Base-by-base conservation (phyloP, 352 stramenopile species). In the Aphanomyces invadans region DNA sequence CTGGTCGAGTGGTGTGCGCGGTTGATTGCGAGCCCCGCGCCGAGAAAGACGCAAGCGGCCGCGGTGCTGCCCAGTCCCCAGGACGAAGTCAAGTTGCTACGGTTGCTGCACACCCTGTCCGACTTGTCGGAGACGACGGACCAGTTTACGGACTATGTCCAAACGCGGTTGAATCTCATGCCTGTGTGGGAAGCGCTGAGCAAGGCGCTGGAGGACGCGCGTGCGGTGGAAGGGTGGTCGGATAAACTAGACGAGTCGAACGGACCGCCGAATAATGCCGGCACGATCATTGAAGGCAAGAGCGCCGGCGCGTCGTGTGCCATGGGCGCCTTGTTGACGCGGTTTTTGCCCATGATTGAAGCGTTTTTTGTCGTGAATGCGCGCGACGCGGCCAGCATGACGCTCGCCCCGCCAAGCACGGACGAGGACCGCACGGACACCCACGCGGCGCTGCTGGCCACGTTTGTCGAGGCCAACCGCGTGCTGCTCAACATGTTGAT, bases 281-380 rank as follows among this genome's bases (percentile, higher is more conserved):
- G 74, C 10, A 95, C 80, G 62, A 80, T 95, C 45, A 93, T 94
- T 70, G 81, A 92, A 80, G 85, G 85, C 29, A 92, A 92, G 72
- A 93, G 86, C 70, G 85, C 84, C 60, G 82, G 88, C 45, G 87
- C 86, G 32, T 96, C 89, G 15, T 92, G 80, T 60, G 84, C 87
- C 2, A 96, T 96, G 88, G 89, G 94, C 29, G 95, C 95, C 26
- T 75, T 99, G 32, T 79, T 99, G n/a, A 96, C 91, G 4, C 84
- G 96, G 28, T 99, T 99, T 73, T 81, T 99, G 62, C 96, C 96
- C 2, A 95, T 97, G 62, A 96, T 99, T 62, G 96, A 99, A 73
- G 90, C 92, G 17, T 99, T 99, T 74, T 99, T 99, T 72, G 95
- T 99, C 29, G 94, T 98, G 2, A 98, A 98, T 76, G 90, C 93